Evolutionary conservation across 768 basidiomycete species (phyloP).

Genomic region (Lentinula aciculospora): DNA sequence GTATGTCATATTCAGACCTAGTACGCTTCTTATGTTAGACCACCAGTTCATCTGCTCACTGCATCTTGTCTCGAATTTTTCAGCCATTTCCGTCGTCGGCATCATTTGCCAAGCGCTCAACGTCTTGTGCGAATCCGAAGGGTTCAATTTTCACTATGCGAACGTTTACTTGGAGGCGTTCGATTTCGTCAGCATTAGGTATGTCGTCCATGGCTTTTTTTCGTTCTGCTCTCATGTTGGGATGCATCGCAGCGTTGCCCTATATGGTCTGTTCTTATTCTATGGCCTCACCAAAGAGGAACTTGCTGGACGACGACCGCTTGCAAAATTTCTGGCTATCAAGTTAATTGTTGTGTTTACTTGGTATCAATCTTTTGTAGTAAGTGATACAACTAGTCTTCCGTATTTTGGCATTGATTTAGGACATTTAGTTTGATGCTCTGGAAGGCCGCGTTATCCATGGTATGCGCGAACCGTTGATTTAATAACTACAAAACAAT

Average conservation of each 20-base stretch:
- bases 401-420: neutral
- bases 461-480: conserved; percentile 23
- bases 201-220: conserved; percentile 8
- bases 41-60: neutral
- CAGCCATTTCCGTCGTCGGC: conserved; percentile 61
- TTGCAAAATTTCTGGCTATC: conserved; percentile 83
- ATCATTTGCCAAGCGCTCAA: conserved; percentile 69
- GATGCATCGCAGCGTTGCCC: conserved; percentile 64
- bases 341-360: conserved; percentile 86
- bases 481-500: conserved; percentile 5
- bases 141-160: conserved; percentile 58
- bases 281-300: conserved; percentile 80
- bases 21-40: too few species aligned
- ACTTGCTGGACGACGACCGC: conserved; percentile 63
- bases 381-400: conserved; percentile 24
- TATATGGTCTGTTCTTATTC: conserved; percentile 82
- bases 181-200: conserved; percentile 83
- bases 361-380: conserved; percentile 79
- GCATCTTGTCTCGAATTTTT: conserved; percentile 6
- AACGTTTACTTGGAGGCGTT: conserved; percentile 64
- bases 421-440: conserved; percentile 45
- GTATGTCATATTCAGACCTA: conserved; percentile 70
- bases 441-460: conserved; percentile 69
- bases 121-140: conserved; percentile 63
- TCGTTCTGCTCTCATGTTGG: neutral